Evolutionary conservation across 192 early-diverging fungal species (phyloP), one percentile per base, ranked within the genome.

Genomic region (Entrophospora sp.): DNA sequence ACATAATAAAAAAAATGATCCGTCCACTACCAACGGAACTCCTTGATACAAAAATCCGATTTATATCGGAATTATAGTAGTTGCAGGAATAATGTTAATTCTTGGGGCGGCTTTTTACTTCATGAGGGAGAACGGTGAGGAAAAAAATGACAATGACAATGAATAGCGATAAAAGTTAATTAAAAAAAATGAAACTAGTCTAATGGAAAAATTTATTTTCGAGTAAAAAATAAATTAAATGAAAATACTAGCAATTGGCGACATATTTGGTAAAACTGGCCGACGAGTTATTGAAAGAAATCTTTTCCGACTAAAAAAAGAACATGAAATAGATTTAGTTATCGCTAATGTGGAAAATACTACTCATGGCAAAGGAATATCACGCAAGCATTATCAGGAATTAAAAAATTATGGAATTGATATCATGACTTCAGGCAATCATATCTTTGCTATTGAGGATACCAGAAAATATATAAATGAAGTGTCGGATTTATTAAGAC

Each of bases 321-420:
- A 37, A 5, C n/a, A 58, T 13, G 9, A 58, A 35, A 58, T 58
- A 35, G 55, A 58, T 16, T 27, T 58, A 18, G 16, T 37, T 13
- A 36, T 58, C 35, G 55, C 55, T 58, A 58, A 58, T 37, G 55
- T 58, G 18, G 55, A 58, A 37, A 58, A 58, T 37, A 37, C 55
- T 58, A 58, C 55, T 37, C 55, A 58, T 13, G 55, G 55, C 35
- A 58, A 58, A 58, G 55, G 55, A 36, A 58, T 58, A 36, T 58
- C 55, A 2, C 3, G 3, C 7, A 58, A 58, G 0, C 55, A 58
- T 31, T 58, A 58, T 35, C 31, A 37, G 18, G 55, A 58, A 35
- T 34, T 58, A 36, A 58, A 58, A 58, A 37, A 37, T 16, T 9
- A 0, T 10, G 55, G 55, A 0, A 37, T 58, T 58, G 55, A 58